phyloP scores from a whole-genome alignment of 768 basidiomycete genomes.

The Phylloporus scabripes region DNA sequence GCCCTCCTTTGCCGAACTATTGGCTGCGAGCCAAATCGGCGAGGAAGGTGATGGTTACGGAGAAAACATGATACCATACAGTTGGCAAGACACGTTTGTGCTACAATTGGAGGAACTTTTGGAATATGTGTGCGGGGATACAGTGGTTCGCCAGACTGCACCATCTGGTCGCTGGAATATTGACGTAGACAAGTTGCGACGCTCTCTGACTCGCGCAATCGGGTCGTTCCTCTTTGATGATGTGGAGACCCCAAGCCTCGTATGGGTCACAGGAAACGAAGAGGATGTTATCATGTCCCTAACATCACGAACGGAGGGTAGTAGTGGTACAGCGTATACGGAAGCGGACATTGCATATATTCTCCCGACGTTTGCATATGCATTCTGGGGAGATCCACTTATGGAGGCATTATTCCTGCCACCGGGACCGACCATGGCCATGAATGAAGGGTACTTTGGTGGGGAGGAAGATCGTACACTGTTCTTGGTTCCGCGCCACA shows the following conservation, averaged over 20 bases:
- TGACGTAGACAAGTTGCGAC: conserved; percentile 40
- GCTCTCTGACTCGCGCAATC: conserved; percentile 60
- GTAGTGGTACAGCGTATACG: conserved; percentile 6
- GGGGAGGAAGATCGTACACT: conserved; percentile 42
- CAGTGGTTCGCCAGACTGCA: conserved; percentile 12
- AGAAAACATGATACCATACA: conserved; percentile 38
- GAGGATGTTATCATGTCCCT: conserved; percentile 52
- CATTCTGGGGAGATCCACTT: conserved; percentile 74
- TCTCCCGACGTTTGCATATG: conserved; percentile 42
- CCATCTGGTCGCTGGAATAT: conserved; percentile 5
- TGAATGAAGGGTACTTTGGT: conserved; percentile 55
- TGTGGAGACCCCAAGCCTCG: conserved; percentile 61
- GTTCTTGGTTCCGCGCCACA: conserved; percentile 58
- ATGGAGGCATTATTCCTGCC: conserved; percentile 61
- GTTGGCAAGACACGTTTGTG: conserved; percentile 75
- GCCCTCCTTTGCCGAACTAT: conserved; percentile 13
- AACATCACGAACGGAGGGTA: conserved; percentile 8
- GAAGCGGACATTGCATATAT: conserved; percentile 30
- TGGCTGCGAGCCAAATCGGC: conserved; percentile 1
- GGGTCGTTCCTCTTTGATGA: conserved; percentile 74
- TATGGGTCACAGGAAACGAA: conserved; percentile 58
- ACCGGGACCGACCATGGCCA: conserved; percentile 41
- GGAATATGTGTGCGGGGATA: conserved; percentile 33
- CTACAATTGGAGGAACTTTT: conserved; percentile 51
- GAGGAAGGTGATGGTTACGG: conserved; percentile 9